Conservation (phyloP, 2,329 filamentous ascomycete genomes). For the Fusarium sulawesiense region DNA sequence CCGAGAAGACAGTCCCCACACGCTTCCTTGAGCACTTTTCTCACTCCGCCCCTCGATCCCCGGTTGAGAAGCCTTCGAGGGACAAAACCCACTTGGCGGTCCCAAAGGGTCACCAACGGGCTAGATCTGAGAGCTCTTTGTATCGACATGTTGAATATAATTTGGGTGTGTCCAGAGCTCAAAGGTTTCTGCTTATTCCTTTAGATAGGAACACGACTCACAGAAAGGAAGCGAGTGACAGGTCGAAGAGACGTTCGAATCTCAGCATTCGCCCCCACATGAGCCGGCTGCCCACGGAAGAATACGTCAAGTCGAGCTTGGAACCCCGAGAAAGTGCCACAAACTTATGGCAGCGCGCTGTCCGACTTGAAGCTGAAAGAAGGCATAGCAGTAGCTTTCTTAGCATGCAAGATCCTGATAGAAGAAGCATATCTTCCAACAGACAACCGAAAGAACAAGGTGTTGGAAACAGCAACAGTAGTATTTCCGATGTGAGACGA, state of each 20-base stretch:
- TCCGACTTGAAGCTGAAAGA: conserved; percentile 42
- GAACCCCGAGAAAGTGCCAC: conserved; percentile 41
- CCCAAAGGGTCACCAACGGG: conserved; percentile 46
- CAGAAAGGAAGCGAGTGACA: conserved; percentile 10
- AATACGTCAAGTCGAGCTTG: conserved; percentile 17
- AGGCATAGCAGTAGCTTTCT: conserved; percentile 28
- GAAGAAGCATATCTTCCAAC: conserved; percentile 1
- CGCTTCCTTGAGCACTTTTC: conserved; percentile 57
- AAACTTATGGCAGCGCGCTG: conserved; percentile 45
- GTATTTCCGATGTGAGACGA: neutral
- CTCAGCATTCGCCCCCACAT: conserved; percentile 32
- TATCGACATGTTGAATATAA: neutral
- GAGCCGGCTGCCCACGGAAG: conserved; percentile 13
- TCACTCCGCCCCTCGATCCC: conserved; percentile 5
- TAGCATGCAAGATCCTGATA: conserved; percentile 3
- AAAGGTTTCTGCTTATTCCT: neutral
- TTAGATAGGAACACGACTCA: neutral
- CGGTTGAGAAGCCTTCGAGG: conserved; percentile 48
- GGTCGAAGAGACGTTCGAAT: conserved; percentile 31
- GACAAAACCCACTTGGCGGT: conserved; percentile 52
- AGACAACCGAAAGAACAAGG: conserved; percentile 3
- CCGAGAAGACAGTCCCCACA: conserved; percentile 48
- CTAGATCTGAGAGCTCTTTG: conserved; percentile 14
- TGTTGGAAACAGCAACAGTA: conserved; percentile 7
- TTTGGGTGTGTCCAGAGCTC: neutral